Percentiles rank a stretch among this genome's conserved stretches.
phyloP scores from a whole-genome alignment of 2,329 filamentous ascomycete genomes.

The Aspergillus brasiliensis region DNA sequence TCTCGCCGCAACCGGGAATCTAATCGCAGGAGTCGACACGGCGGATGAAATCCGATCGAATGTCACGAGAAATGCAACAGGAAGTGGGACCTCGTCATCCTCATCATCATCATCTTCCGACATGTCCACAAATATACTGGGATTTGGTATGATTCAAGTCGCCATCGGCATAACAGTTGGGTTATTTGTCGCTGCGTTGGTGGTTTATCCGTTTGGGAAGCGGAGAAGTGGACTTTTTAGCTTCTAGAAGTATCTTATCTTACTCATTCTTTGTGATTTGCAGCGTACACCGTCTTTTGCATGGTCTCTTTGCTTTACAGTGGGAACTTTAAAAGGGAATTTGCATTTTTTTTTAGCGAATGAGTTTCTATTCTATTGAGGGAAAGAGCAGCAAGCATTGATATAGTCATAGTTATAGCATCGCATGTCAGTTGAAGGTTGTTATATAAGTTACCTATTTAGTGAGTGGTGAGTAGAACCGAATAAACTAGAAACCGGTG shows the following conservation, averaged over 20 bases:
- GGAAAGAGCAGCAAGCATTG: neutral
- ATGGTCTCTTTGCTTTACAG: neutral
- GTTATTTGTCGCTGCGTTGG: conserved; percentile 48
- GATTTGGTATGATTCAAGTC: conserved; percentile 51
- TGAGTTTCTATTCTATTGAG: neutral
- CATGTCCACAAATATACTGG: conserved; percentile 48
- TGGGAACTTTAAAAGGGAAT: neutral
- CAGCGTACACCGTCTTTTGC: neutral
- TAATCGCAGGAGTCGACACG: conserved; percentile 59
- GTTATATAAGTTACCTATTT: no score
- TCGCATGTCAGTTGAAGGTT: no score
- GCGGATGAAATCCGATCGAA: conserved; percentile 55
- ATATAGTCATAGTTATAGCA: no score
- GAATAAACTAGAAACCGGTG: no score
- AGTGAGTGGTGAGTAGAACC: no score
- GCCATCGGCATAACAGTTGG: conserved; percentile 52
- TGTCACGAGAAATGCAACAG: conserved; percentile 14
- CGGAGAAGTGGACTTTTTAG: conserved; percentile 50
- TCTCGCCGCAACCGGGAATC: conserved; percentile 57
- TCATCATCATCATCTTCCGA: conserved; percentile 9
- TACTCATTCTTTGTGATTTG: neutral
- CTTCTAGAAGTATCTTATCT: conserved; percentile 29
- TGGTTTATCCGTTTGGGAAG: conserved; percentile 51
- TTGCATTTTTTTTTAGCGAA: neutral
- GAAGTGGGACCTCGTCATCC: neutral